These are phyloP conservation scores for Alternaria angustiovoidea DNA, from an alignment of 2,329 filamentous ascomycete genomes.

Conservation along the genomic window DNA sequence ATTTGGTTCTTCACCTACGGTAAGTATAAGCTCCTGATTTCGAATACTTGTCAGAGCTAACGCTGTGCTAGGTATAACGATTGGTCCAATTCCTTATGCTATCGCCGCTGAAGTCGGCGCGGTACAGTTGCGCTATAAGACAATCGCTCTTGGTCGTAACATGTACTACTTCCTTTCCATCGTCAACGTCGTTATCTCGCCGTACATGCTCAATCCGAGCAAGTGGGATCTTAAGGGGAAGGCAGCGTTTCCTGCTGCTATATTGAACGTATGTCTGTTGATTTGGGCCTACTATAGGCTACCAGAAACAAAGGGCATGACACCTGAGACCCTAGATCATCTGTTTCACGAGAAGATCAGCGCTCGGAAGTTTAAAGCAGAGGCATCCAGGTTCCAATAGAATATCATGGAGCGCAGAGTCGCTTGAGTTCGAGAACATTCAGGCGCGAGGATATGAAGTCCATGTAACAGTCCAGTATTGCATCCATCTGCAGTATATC, in stretches of 20 bases:
- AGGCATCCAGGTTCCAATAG: background rate
- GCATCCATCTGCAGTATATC: too few species aligned
- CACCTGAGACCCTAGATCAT: conserved; percentile 82
- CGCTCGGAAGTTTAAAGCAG: conserved; percentile 21
- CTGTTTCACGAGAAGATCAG: conserved; percentile 68
- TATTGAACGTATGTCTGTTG: conserved; percentile 69
- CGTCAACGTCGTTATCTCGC: conserved; percentile 62
- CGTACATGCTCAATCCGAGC: conserved; percentile 20
- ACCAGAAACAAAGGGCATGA: conserved; percentile 77
- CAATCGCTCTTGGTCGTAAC: conserved; percentile 80
- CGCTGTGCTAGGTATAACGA: conserved; percentile 62
- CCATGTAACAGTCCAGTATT: too few species aligned
- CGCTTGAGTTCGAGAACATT: too few species aligned
- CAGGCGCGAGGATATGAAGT: too few species aligned
- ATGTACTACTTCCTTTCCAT: conserved; percentile 78
- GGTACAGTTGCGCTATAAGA: conserved; percentile 82
- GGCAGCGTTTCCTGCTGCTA: conserved; percentile 78
- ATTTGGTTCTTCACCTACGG: conserved; percentile 73
- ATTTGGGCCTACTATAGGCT: conserved; percentile 79
- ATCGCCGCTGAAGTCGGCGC: conserved; percentile 83
- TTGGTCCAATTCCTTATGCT: conserved; percentile 87
- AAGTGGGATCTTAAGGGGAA: conserved; percentile 72
- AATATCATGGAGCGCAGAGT: too few species aligned
- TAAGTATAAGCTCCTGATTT: background rate
- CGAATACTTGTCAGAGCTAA: background rate